These are phyloP conservation scores for Metschnikowia vanudenii DNA, from an alignment of 805 yeast genomes.

Conservation along the genomic window DNA sequence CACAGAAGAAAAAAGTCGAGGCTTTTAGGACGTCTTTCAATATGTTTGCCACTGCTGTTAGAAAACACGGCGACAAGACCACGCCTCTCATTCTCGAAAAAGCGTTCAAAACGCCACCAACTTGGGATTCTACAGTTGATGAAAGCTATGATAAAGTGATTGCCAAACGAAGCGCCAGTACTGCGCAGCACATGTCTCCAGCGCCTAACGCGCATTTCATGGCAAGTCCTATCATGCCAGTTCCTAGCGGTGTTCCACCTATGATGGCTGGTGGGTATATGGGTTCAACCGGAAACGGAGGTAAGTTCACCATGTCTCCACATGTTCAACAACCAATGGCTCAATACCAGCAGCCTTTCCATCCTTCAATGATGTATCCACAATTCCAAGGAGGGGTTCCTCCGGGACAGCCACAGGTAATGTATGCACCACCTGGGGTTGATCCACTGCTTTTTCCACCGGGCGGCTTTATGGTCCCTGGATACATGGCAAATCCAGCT, in stretches of 20 bases:
- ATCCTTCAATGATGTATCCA: conserved; percentile 40
- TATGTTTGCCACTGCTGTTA: conserved; percentile 49
- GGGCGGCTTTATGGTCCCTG: conserved; percentile 36
- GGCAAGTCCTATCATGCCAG: conserved; percentile 30
- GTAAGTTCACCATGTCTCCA: conserved; percentile 26
- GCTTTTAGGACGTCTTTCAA: conserved; percentile 48
- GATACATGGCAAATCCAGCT: conserved; percentile 24
- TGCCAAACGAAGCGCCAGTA: conserved; percentile 32
- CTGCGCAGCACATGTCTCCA: conserved; percentile 19
- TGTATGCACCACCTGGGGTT: conserved; percentile 30
- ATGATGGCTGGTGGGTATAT: conserved; percentile 18
- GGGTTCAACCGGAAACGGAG: conserved; percentile 14
- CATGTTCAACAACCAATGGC: conserved; percentile 34
- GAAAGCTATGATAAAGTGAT: conserved; percentile 54
- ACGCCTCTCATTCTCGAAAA: conserved; percentile 46
- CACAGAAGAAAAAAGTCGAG: conserved; percentile 35
- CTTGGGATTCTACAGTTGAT: conserved; percentile 65
- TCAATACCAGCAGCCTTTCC: conserved; percentile 37
- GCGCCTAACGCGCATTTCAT: conserved; percentile 27
- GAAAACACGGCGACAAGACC: conserved; percentile 21
- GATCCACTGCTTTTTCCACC: conserved; percentile 36
- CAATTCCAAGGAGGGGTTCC: conserved; percentile 33
- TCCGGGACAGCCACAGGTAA: conserved; percentile 34
- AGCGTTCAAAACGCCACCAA: conserved; percentile 73
- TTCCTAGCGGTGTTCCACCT: conserved; percentile 22